Base-by-base conservation (phyloP, 805 yeast genomes). In the Cyberlindnera saturnus region DNA sequence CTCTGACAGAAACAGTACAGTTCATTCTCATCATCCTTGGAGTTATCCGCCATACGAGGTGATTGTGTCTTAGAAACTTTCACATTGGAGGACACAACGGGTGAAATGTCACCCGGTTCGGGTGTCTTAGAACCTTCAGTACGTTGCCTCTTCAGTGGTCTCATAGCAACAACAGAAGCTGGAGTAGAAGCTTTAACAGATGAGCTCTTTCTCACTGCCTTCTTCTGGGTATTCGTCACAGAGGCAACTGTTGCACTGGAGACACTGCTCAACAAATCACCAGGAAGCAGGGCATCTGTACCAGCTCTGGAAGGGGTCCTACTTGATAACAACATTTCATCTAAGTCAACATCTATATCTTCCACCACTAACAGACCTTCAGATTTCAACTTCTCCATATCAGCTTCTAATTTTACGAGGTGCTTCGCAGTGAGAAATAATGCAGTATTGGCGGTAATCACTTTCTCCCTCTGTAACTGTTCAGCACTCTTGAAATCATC, bases 1-100 rank as follows among this genome's bases (percentile, higher is more conserved):
- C 90, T 88, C 59, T 88, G 95, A 60, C 99, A 91, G 66, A 86
- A 85, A 63, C 99, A 91, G 62, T 91, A 91, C 41, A 79, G 53
- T 39, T 78, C 82, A 45, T 78, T 81, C 47, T 82, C 88, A 45
- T 81, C 86, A 39, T 75, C 82, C 23, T 70, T 72, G 29, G 60
- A 64, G 57, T n/a, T n/a, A 15, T 45, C 38, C 44, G 30, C 40
- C 34, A 17, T 29, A 6, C 19, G 35, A 9, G 50, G 41, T 16
- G 45, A 36, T n/a, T 40, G 19, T 15, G 19, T 16, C 14, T 18
- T 10, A 3, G 32, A 26, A 17, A 26, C 37, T 19, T 19, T 43
- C 13, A 23, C 5, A n/a, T 8, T 20, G 5, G 40, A 18, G 4
- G 50, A 41, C 5, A 34, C 8, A 11, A 4, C n/a, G n/a, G 29